A percentile compares a stretch with the other conserved stretches of the same genome.
These are phyloP conservation scores for Blastocystis sp. DNA, from an alignment of 352 stramenopile genomes.

Conservation along the genomic window DNA sequence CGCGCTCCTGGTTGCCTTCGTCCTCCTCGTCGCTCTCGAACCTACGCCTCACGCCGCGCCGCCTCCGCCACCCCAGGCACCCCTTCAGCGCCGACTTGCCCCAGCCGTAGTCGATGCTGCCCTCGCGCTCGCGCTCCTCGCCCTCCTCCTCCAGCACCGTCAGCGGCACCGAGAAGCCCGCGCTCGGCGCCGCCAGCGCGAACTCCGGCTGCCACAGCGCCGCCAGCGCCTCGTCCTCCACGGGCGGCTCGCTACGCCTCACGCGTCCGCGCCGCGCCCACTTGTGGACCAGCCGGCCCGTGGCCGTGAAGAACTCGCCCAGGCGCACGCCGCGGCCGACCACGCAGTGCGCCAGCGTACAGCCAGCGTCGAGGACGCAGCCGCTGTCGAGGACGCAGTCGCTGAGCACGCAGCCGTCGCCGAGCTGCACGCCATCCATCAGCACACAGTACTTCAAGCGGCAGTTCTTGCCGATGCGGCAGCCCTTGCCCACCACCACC, in stretches of 20 bases:
- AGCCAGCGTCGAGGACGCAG: not conserved
- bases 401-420: not conserved
- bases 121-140: not conserved
- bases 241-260: not conserved
- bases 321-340: not conserved
- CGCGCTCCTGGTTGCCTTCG: constrained; percentile 3
- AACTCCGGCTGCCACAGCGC: not conserved
- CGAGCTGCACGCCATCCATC: not conserved
- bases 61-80: not conserved
- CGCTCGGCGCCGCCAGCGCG: not conserved
- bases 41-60: not conserved
- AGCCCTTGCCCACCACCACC: not conserved
- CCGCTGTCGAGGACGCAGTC: constrained; percentile 6
- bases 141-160: constrained; percentile 11
- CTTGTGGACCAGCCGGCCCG: not conserved
- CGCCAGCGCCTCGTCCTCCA: not conserved
- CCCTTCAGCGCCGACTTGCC: not conserved
- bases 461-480: constrained; percentile 2
- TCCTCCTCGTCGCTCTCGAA: constrained; percentile 52
- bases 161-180: not conserved
- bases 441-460: not conserved
- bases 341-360: not conserved
- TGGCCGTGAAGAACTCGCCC: not conserved
- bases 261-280: not conserved
- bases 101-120: not conserved